Evolutionary conservation across 2,329 filamentous ascomycete genomes (phyloP), one percentile per base, ranked within the genome.

Genomic region (Beauveria medogensis): DNA sequence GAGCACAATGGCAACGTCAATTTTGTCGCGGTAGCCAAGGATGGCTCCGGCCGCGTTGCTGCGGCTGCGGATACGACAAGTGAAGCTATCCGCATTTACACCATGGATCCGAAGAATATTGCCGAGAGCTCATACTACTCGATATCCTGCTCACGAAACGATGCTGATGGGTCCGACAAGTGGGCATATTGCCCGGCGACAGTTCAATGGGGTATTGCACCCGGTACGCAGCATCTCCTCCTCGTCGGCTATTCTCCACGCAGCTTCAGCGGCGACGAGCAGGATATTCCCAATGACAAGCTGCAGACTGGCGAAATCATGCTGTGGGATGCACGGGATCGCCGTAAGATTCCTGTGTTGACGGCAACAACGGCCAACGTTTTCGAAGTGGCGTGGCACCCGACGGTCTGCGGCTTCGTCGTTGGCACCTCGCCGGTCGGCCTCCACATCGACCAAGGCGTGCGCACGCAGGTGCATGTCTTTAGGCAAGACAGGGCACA

Each of bases 311-410:
- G 85, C 10, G 83, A 87, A 66, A 77, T 87, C 3, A 81, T 80
- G 46, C 69, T 87, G 1, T 87, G 83, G 82, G 77, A 88, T 67
- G 78, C 80, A 0, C 59, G 69, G 0, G 73, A 72, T 2, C 74
- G 75, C 10, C 68, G 73, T 10, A 73, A 76, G 50, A 72, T 85
- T 50, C 75, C 73, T 5, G 75, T 87, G 3, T 71, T 76, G 22
- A 79, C 80, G 3, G 80, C 77, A 1, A 79, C 78, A 0, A 79
- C 78, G 0, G 78, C 83, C 51, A 87, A 88, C 61, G 82, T 87
- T 2, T 88, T 88, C 50, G 85, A 88, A 66, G 81, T 87, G 2
- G 73, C 78, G 0, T 88, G 85, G 85, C 85, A 88, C 66, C 84
- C 85, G 0, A 75, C 68, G 0, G 73, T 80, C 51, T 71, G 75